Evolutionary conservation across 2,329 filamentous ascomycete genomes (phyloP).

Genomic region (Curvularia hawaiiensis): DNA sequence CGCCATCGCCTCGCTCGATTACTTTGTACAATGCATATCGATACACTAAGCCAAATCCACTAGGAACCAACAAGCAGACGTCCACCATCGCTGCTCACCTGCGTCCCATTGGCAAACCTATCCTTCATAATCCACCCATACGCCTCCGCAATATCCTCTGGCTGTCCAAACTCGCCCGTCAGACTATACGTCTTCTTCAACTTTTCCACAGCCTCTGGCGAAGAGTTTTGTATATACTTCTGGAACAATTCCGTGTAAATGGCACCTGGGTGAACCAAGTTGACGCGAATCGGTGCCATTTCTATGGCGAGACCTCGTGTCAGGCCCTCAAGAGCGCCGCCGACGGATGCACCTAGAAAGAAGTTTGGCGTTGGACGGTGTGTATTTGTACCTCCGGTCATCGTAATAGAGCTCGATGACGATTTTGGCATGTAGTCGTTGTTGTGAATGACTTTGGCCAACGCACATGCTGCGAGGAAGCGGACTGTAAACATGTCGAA

Average conservation of each 20-base stretch:
- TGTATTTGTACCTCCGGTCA: slow-evolving; percentile 49
- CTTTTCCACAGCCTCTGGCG: slow-evolving; percentile 21
- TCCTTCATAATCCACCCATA: slow-evolving; percentile 55
- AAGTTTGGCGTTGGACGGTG: slow-evolving; percentile 44
- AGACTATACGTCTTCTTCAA: slow-evolving; percentile 29
- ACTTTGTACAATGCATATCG: background rate
- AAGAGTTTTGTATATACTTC: slow-evolving; percentile 19
- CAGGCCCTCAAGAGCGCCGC: slow-evolving; percentile 40
- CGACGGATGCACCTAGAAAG: slow-evolving; percentile 34
- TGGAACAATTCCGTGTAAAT: slow-evolving; percentile 51
- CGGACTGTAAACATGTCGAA: slow-evolving; percentile 39
- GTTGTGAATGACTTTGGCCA: slow-evolving; percentile 49
- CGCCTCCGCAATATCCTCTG: slow-evolving; percentile 50
- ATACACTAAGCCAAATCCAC: background rate
- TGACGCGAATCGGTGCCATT: slow-evolving; percentile 51
- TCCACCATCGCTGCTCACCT: slow-evolving; percentile 47
- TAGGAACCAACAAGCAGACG: slow-evolving; percentile 28
- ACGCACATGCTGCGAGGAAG: slow-evolving; percentile 40
- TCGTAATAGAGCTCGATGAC: slow-evolving; percentile 44
- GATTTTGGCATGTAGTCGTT: slow-evolving; percentile 42
- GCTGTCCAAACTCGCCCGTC: slow-evolving; percentile 28
- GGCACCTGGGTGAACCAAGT: slow-evolving; percentile 50
- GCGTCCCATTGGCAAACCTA: slow-evolving; percentile 45
- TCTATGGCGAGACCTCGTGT: slow-evolving; percentile 49
- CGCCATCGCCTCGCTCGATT: background rate